These are phyloP conservation scores for Passalora sequoiae DNA, from an alignment of 2,329 filamentous ascomycete genomes.

Conservation along the genomic window DNA sequence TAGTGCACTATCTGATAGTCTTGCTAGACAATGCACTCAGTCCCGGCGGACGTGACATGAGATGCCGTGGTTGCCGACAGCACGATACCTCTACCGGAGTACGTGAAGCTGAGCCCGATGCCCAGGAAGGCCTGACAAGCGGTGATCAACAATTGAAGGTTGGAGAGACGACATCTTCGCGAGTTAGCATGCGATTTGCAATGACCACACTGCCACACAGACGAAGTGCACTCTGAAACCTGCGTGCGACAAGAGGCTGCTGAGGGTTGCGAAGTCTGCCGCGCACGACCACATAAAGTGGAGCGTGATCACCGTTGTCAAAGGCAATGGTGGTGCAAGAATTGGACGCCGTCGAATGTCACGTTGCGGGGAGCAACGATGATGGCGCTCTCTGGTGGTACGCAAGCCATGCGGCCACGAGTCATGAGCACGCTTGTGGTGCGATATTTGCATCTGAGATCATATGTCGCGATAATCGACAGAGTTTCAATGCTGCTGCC, in stretches of 20 bases:
- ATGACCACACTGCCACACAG: too few relatives aligned
- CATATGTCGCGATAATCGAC: background rate
- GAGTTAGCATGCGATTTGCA: too few relatives aligned
- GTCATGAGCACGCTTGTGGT: background rate
- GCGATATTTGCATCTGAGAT: background rate
- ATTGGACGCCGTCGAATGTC: background rate
- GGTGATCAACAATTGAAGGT: background rate
- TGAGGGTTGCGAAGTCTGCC: background rate
- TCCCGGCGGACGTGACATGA: background rate
- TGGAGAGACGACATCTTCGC: background rate
- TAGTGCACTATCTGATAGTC: background rate
- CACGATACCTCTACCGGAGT: background rate
- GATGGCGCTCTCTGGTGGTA: background rate
- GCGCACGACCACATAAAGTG: background rate
- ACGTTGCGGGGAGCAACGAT: background rate
- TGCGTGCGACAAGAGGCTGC: too few relatives aligned
- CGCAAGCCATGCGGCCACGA: conserved; percentile 7
- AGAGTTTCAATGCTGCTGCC: background rate
- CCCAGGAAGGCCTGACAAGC: conserved; percentile 5
- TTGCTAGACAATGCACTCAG: background rate
- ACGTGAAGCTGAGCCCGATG: conserved; percentile 3
- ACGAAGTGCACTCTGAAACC: too few relatives aligned
- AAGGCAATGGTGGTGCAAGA: background rate
- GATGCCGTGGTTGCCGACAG: background rate
- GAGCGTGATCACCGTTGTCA: background rate